These are phyloP conservation scores for Passiflora organensis DNA, from an alignment of 345 rosid genomes.

Conservation along the genomic window DNA sequence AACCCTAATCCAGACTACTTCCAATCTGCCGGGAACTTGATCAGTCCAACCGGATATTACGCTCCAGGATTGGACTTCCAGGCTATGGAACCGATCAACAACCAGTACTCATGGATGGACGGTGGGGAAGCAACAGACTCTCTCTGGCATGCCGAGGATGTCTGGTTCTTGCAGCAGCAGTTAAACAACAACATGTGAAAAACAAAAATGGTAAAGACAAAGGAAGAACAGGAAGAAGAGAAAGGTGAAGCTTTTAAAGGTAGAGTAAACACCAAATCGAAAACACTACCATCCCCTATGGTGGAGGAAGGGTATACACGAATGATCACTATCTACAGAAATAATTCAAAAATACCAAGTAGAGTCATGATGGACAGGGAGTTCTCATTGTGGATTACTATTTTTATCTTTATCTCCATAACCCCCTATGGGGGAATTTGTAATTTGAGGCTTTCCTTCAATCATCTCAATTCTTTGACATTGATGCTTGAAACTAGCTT, in stretches of 20 bases:
- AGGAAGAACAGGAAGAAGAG: too few relatives aligned
- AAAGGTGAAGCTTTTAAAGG: slow-evolving; percentile 6
- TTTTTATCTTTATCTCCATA: not conserved
- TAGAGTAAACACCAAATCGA: slow-evolving; percentile 4
- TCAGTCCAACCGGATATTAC: slow-evolving; percentile 42
- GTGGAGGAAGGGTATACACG: too few relatives aligned
- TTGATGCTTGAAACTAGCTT: too few relatives aligned
- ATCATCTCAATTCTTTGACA: slow-evolving; percentile 30
- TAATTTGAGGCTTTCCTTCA: slow-evolving; percentile 20
- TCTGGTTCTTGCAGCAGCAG: slow-evolving; percentile 60
- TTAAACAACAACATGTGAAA: slow-evolving; percentile 44
- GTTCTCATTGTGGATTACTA: slow-evolving; percentile 30
- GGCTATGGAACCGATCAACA: slow-evolving; percentile 43
- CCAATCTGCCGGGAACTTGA: slow-evolving; percentile 41
- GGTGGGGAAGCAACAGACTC: slow-evolving; percentile 53
- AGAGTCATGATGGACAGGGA: slow-evolving; percentile 4
- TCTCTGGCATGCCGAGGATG: slow-evolving; percentile 67
- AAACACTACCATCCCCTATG: not conserved
- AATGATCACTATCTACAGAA: slow-evolving; percentile 6
- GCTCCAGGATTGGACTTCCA: slow-evolving; percentile 46
- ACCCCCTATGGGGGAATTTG: too few relatives aligned
- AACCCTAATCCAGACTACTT: slow-evolving; percentile 47
- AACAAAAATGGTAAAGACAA: not conserved
- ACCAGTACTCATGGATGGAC: slow-evolving; percentile 44
- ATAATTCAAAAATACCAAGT: slow-evolving; percentile 10